Evolutionary conservation across 768 basidiomycete genomes (phyloP), one percentile per base, ranked within the genome.

Genomic region (Terana coerulea): DNA sequence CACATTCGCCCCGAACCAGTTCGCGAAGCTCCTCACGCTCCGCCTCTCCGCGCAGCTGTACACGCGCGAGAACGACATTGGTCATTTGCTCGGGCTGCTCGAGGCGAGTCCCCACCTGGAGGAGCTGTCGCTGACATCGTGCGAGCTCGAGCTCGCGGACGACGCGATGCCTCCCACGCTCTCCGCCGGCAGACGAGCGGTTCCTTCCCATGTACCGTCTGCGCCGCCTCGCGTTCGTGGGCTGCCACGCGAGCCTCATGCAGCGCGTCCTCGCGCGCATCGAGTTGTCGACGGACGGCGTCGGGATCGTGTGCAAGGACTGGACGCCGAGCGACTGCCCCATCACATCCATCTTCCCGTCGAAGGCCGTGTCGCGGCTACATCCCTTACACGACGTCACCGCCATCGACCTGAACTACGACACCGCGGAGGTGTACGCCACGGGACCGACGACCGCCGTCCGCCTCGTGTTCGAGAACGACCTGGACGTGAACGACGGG

Each of bases 11-110:
- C 30, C 19, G 3, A 57, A 57, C 48, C 24, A 28, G 10, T 57
- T 57, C 48, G 22, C 15, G 12, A 42, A 51, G 35, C 52, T 57
- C 22, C 49, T 42, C 9, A 28, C 39, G 14, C 55, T 57, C 14
- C 41, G 49, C 21, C 19, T 57, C 22, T 35, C 47, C 31, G 25
- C 46, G 41, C 50, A 52, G 21, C 24, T 31, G 1, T 37, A 36
- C 19, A 19, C 12, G 8, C 14, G 19, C 10, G 35, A 19, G 2
- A 24, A 34, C 21, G 39, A 36, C 14, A 17, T 53, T 8, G 9
- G 25, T 14, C 24, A 14, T 10, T 25, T 57, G 2, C 29, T 57
- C 41, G 17, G 36, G 17, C 12, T 53, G 4, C 52, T 57, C 25
- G 10, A 48, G 14, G 29, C 42, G 6, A 53, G 31, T 30, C 52